Conservation (phyloP, 257 asterid species). For the Lantana camara region DNA sequence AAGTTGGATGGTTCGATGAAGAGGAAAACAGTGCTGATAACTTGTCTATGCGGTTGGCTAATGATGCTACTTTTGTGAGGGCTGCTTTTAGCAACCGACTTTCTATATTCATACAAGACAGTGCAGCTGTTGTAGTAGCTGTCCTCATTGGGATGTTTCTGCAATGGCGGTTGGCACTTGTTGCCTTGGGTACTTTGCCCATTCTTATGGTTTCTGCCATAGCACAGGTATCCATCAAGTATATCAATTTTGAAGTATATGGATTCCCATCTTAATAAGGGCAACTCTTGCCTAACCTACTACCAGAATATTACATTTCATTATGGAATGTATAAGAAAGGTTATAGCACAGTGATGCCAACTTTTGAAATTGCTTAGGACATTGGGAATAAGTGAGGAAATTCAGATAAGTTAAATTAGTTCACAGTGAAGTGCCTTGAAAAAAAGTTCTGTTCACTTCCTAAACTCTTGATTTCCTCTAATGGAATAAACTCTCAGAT, state of each 20-base stretch:
- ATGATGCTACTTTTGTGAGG: conserved; percentile 99
- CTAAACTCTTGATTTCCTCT: no score
- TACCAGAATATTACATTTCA: neutral
- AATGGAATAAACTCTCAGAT: no score
- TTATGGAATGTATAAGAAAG: neutral
- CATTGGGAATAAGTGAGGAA: no score
- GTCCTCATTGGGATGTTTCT: conserved; percentile 90
- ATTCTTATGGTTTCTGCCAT: conserved; percentile 86
- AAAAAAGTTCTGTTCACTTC: no score
- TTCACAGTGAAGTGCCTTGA: no score
- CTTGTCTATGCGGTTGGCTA: conserved; percentile 96
- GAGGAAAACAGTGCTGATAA: conserved; percentile 99
- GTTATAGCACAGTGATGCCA: neutral
- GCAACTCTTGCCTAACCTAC: neutral
- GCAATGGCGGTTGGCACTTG: conserved; percentile 97
- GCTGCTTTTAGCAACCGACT: conserved; percentile 99
- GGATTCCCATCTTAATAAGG: conserved; percentile 4
- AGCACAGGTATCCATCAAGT: conserved; percentile 73
- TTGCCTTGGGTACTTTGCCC: conserved; percentile 95
- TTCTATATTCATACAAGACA: conserved; percentile 95
- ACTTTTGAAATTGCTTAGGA: no score
- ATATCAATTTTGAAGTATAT: conserved; percentile 8
- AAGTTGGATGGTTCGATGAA: conserved; percentile 99
- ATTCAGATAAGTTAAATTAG: no score
- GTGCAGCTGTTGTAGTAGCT: conserved; percentile 93